These are phyloP conservation scores for Phytophthora vignae DNA, from an alignment of 352 stramenopile genomes.

Conservation along the genomic window DNA sequence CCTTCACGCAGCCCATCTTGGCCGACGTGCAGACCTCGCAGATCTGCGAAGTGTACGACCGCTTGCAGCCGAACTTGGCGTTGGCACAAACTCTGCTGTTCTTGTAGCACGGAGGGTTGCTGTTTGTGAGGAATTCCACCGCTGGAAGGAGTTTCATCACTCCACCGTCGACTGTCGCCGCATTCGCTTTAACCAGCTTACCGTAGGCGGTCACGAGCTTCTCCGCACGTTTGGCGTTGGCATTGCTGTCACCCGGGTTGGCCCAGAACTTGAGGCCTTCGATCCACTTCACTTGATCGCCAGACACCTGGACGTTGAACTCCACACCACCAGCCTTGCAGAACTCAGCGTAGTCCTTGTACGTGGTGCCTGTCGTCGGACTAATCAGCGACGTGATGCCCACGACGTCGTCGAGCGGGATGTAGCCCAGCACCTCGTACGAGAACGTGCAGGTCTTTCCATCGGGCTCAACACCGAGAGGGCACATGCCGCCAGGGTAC, in stretches of 20 bases:
- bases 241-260: constrained; percentile 48
- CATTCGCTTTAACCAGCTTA: constrained; percentile 33
- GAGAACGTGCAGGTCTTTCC: constrained; percentile 58
- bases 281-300: constrained; percentile 35
- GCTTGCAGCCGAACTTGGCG: constrained; percentile 58
- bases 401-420: constrained; percentile 71
- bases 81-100: constrained; percentile 62
- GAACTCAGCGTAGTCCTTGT: constrained; percentile 66
- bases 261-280: constrained; percentile 72
- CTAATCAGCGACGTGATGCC: constrained; percentile 74
- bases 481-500: constrained; percentile 55
- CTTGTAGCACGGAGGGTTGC: constrained; percentile 69
- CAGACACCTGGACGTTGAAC: constrained; percentile 50
- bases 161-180: constrained; percentile 43
- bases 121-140: constrained; percentile 33
- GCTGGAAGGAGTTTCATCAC: constrained; percentile 59
- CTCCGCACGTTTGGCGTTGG: constrained; percentile 55
- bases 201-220: constrained; percentile 63
- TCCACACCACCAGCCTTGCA: constrained; percentile 62
- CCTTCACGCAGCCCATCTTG: constrained; percentile 30
- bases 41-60: constrained; percentile 64
- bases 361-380: constrained; percentile 42
- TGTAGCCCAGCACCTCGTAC: constrained; percentile 70
- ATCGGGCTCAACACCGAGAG: constrained; percentile 57
- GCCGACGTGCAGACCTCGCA: constrained; percentile 56